Base-by-base conservation (phyloP, 768 basidiomycete species). In the Mycena floridula region DNA sequence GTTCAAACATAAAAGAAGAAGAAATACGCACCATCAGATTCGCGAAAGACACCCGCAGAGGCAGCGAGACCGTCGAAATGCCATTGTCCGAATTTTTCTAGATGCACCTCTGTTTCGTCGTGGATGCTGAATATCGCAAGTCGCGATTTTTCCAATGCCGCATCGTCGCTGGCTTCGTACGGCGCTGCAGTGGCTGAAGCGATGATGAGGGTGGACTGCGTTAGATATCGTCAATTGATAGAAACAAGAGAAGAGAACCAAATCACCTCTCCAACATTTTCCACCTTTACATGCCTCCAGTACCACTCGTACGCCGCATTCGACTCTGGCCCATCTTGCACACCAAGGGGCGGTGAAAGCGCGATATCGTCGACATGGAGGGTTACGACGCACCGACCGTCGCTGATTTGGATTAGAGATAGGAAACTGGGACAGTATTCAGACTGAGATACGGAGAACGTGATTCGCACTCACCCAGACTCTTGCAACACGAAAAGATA, bases 1-100 rank as follows among this genome's bases (percentile, higher is more conserved):
- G 32, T 18, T 35, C n/a, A n/a, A n/a, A n/a, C n/a, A n/a, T 36
- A 35, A 43, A 4, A 35, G 30, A 25, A 25, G 37, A 42, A 39
- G 20, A 18, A 25, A 11, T 13, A 60, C 68, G 38, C 54, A 82
- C 83, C 67, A 36, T 79, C 71, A 9, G 55, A 48, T 44, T 74
- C 73, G 40, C 63, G 57, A 44, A 72, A 60, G 9, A 84, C 57
- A 2, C 72, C 74, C 11, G 73, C 56, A 18, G 69, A 69, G 40
- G 62, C 60, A 0, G 71, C 62, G 12, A 67, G 66, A 9, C 80
- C 76, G 30, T 76, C 70, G 5, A 79, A 56, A 20, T 68, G 54
- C 77, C 81, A 82, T 37, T 79, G 74, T 6, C 76, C 76, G 8
- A 83, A 49, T 32, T 66, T 65, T 42, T 66, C 66, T 1, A 85